Base-by-base conservation (phyloP, 805 yeast species). In the Phaffomyces opuntiae region DNA sequence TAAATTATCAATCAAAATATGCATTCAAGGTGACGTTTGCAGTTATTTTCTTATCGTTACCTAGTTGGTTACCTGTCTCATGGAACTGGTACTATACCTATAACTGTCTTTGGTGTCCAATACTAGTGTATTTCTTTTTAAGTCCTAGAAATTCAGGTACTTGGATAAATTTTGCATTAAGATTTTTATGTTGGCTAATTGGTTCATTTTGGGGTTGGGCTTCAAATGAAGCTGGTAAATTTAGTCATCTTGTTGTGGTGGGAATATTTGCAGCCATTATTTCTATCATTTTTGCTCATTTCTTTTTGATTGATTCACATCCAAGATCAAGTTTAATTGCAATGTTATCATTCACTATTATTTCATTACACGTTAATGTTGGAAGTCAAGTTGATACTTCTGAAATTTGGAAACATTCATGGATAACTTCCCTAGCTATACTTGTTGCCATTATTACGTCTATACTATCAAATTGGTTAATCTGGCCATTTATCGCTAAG, bases 151-250 rank as follows among this genome's bases (percentile, higher is more conserved):
- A 65, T 36, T 58, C 68, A 9, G 67, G 68, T 14, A 64, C 57
- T 8, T 61, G 80, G 65, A 47, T 44, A 14, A 58, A 61, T 25
- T 33, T 68, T 3, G 25, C 53, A 2, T 59, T 63, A n/a, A 59
- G 77, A 49, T 19, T 66, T 0, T 13, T 56, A 0, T 64, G 65
- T 36, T 66, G 71, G 47, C 41, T 73, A 9, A 26, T 64, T n/a
- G 76, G 75, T 3, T 61, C 67, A 11, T 67, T 73, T 47, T 71
- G 75, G 71, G 79, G 73, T 0, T 74, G 77, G 65, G 67, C 73
- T 13, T 70, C 74, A 0, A 61, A 59, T 46, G 66, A 68, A 27
- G 60, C 77, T 1, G 52, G 61, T 19, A 66, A 65, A 43, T 69
- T 63, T 42, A 58, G 67, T 26, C 59, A 57, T 42, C 65, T 68